Percentiles rank a stretch among this genome's conserved stretches.
Evolutionary conservation across 2,329 filamentous ascomycete species (phyloP).

Genomic region (Alternaria consortialis): DNA sequence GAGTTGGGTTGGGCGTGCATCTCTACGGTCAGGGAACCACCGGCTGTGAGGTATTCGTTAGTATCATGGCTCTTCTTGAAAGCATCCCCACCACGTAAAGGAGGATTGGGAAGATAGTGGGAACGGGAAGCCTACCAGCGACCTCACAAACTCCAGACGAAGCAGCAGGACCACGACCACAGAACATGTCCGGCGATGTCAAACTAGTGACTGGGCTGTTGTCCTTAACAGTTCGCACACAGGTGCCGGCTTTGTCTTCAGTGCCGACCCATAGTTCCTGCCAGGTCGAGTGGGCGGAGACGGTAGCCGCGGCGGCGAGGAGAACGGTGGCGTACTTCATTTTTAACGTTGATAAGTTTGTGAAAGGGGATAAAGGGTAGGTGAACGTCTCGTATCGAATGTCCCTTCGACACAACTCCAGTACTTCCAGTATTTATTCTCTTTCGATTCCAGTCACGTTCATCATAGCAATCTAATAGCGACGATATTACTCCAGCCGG

Average conservation of each 20-base stretch:
- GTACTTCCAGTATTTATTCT: slow-evolving; percentile 23
- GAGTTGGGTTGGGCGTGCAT: slow-evolving; percentile 50
- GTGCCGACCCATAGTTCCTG: slow-evolving; percentile 50
- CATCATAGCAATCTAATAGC: slow-evolving; percentile 22
- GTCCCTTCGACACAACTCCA: neutral
- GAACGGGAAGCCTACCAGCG: slow-evolving; percentile 33
- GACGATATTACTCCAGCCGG: slow-evolving; percentile 16
- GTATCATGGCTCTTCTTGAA: too few relatives aligned
- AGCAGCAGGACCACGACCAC: slow-evolving; percentile 42
- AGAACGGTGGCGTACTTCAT: slow-evolving; percentile 47
- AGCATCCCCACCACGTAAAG: neutral
- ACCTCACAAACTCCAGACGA: slow-evolving; percentile 44
- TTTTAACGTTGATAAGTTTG: neutral
- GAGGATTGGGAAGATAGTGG: neutral
- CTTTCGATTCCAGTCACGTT: neutral
- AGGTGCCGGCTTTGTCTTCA: slow-evolving; percentile 42
- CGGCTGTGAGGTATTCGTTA: slow-evolving; percentile 30
- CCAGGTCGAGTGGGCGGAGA: slow-evolving; percentile 52
- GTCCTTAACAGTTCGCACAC: slow-evolving; percentile 46
- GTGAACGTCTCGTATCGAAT: neutral
- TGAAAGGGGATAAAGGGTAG: neutral
- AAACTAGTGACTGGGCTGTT: slow-evolving; percentile 47
- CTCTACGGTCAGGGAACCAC: slow-evolving; percentile 46
- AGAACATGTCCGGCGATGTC: slow-evolving; percentile 47
- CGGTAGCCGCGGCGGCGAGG: slow-evolving; percentile 45